phyloP scores from a whole-genome alignment of 2,329 filamentous ascomycete genomes.

The Dactylella cylindrospora region DNA sequence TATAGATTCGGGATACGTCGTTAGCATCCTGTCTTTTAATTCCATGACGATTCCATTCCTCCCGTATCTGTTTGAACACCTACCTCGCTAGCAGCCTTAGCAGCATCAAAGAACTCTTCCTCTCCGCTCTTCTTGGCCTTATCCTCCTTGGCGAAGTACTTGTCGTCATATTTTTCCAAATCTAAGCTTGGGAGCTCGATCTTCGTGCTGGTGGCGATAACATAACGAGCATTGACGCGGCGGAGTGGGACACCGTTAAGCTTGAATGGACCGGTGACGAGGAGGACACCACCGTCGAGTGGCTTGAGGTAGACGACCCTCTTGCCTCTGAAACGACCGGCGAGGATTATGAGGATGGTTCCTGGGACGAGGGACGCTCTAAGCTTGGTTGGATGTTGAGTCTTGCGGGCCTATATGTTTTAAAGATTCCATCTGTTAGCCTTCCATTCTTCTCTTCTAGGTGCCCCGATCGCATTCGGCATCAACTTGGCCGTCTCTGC shows the following conservation, averaged over 20 bases:
- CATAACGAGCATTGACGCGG: constrained; percentile 89
- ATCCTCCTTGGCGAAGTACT: constrained; percentile 98
- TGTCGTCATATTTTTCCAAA: constrained; percentile 83
- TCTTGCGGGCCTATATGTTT: constrained; percentile 79
- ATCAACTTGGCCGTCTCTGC: not conserved
- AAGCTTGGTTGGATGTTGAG: constrained; percentile 80
- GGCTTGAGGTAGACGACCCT: constrained; percentile 98
- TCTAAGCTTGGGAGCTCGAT: constrained; percentile 84
- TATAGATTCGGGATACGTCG: constrained; percentile 55
- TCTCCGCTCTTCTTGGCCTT: constrained; percentile 90
- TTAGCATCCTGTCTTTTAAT: constrained; percentile 51
- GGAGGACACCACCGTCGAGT: constrained; percentile 94
- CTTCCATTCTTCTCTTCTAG: not conserved
- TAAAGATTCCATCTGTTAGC: constrained; percentile 47
- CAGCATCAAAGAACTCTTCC: constrained; percentile 98
- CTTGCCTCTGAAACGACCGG: constrained; percentile 99
- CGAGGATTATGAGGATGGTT: constrained; percentile 96
- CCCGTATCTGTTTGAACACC: not conserved
- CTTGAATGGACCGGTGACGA: constrained; percentile 99
- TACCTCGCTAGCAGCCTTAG: constrained; percentile 56
- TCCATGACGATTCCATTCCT: not conserved
- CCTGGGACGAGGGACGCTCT: constrained; percentile 89
- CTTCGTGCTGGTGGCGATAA: constrained; percentile 85
- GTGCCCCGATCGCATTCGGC: no score
- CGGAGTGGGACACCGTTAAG: constrained; percentile 98